Conservation (phyloP, 768 basidiomycete species). For the Lentinula aciculospora region DNA sequence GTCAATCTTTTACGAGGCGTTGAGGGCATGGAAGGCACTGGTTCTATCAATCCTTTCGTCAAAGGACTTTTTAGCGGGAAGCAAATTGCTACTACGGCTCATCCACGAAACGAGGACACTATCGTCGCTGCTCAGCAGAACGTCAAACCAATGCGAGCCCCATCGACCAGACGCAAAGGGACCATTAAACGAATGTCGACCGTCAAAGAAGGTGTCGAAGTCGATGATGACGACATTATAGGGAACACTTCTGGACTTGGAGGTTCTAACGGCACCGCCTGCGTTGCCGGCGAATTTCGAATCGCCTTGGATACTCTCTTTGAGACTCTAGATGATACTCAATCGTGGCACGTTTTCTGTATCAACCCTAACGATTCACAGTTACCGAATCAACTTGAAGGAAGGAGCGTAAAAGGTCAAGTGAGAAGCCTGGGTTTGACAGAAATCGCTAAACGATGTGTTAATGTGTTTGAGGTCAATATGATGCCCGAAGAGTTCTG, state of each 20-base stretch:
- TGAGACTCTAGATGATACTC: constrained; percentile 82
- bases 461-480: constrained; percentile 72
- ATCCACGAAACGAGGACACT: constrained; percentile 90
- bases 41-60: constrained; percentile 88
- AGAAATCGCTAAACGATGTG: constrained; percentile 66
- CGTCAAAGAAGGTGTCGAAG: constrained; percentile 32
- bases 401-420: constrained; percentile 87
- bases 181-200: constrained; percentile 61
- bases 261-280: constrained; percentile 36
- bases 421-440: constrained; percentile 75
- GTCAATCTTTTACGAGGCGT: constrained; percentile 80
- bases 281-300: constrained; percentile 87
- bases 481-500: constrained; percentile 86
- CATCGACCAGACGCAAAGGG: constrained; percentile 80
- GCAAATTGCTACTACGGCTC: constrained; percentile 87
- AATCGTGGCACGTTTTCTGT: constrained; percentile 89
- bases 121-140: constrained; percentile 93
- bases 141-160: constrained; percentile 90
- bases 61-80: constrained; percentile 85
- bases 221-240: constrained; percentile 29
- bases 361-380: constrained; percentile 95
- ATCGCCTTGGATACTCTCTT: constrained; percentile 81
- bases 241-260: constrained; percentile 22
- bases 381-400: constrained; percentile 90
- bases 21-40: constrained; percentile 59